Evolutionary conservation across 2,329 filamentous ascomycete genomes (phyloP).

Genomic region (Penicillium sp.): DNA sequence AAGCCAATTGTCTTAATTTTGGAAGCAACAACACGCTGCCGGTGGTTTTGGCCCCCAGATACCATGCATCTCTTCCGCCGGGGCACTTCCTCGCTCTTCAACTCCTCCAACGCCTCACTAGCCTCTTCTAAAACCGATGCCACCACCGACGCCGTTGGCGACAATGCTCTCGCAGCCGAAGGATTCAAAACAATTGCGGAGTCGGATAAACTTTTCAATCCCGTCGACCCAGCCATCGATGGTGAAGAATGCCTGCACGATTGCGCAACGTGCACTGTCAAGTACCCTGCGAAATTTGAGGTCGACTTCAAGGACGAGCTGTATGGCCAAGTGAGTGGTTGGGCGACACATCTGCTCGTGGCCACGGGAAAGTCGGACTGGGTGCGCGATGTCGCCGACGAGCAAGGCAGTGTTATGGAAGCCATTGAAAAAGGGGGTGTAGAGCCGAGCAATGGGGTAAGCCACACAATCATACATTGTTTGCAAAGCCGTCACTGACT

Average conservation of each 20-base stretch:
- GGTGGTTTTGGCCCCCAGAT: not conserved
- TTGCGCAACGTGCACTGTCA: constrained; percentile 72
- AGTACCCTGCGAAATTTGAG: constrained; percentile 66
- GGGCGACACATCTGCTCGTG: constrained; percentile 83
- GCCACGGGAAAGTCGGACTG: constrained; percentile 96
- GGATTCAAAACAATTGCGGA: constrained; percentile 47
- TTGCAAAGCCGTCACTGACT: constrained; percentile 6
- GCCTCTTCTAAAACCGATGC: constrained; percentile 18
- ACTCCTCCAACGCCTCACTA: constrained; percentile 25
- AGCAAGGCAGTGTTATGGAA: constrained; percentile 79
- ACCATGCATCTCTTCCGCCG: constrained; percentile 36
- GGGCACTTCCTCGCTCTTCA: constrained; percentile 30
- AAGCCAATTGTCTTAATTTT: not conserved
- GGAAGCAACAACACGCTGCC: not conserved
- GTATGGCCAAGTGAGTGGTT: constrained; percentile 79
- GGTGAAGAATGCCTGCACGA: constrained; percentile 86
- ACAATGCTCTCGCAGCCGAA: constrained; percentile 22
- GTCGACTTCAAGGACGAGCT: constrained; percentile 72
- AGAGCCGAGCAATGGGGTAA: constrained; percentile 41
- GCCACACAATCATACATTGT: constrained; percentile 6
- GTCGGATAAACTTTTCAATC: constrained; percentile 60
- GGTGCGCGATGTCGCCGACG: constrained; percentile 81
- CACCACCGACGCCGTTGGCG: constrained; percentile 20
- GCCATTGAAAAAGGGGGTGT: constrained; percentile 53
- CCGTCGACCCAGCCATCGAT: constrained; percentile 68